These are phyloP conservation scores for Diaporthe sp. DNA, from an alignment of 2,329 filamentous ascomycete species.

Conservation along the genomic window DNA sequence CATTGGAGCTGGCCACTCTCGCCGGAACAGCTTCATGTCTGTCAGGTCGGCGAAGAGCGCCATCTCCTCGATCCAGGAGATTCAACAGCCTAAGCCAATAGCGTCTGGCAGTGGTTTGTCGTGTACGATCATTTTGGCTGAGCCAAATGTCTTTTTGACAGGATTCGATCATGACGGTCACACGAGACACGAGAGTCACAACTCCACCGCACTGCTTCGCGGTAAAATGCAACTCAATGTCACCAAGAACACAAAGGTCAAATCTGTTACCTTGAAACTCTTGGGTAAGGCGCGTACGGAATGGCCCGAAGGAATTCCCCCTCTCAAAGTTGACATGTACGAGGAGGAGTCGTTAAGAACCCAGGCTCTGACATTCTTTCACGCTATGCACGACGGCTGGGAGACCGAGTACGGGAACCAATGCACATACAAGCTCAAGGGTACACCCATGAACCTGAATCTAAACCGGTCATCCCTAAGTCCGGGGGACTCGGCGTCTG, in stretches of 20 bases:
- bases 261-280: slow-evolving; percentile 89
- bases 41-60: slow-evolving; percentile 65
- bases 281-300: slow-evolving; percentile 88
- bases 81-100: slow-evolving; percentile 74
- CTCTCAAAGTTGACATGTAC: slow-evolving; percentile 84
- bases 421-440: slow-evolving; percentile 67
- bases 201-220: slow-evolving; percentile 82
- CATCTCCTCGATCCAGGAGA: slow-evolving; percentile 65
- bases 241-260: slow-evolving; percentile 92
- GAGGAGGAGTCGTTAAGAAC: slow-evolving; percentile 90
- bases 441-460: slow-evolving; percentile 52
- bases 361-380: slow-evolving; percentile 94
- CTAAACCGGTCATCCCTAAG: slow-evolving; percentile 42
- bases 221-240: slow-evolving; percentile 87
- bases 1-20: slow-evolving; percentile 43
- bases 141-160: slow-evolving; percentile 84
- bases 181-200: slow-evolving; percentile 67
- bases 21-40: slow-evolving; percentile 65
- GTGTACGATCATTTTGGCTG: slow-evolving; percentile 81
- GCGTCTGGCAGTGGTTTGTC: slow-evolving; percentile 82
- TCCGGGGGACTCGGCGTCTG: slow-evolving; percentile 49
- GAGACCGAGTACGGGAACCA: slow-evolving; percentile 74
- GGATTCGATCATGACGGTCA: slow-evolving; percentile 82
- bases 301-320: slow-evolving; percentile 97
- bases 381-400: slow-evolving; percentile 75